Evolutionary conservation across 2,329 filamentous ascomycete genomes (phyloP), one percentile per base, ranked within the genome.

Genomic region (Claviceps monticola): DNA sequence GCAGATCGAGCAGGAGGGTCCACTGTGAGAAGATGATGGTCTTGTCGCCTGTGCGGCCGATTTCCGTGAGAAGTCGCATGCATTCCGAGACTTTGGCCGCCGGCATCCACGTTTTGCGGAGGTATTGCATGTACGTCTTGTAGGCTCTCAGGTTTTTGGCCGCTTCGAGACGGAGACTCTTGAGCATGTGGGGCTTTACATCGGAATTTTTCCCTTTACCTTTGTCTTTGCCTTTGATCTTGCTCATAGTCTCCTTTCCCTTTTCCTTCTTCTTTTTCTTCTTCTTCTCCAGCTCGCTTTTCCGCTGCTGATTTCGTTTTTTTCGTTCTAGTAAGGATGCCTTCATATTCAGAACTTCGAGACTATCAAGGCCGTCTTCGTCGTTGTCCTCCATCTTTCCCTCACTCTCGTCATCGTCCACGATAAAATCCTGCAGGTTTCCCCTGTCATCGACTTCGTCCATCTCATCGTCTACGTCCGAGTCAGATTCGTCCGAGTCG

Each of bases 41-140:
- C 65, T 89, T 88, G 51, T 80, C 83, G 14, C 74, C 67, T 5
- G 74, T 68, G 48, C 84, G 79, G 48, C 73, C 71, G 9, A 83
- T 82, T 0, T 84, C 80, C 39, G 76, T 76, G 4, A 95, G 69
- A 51, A 95, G 85, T 49, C 80, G 78, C 58, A 93, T 73, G 16
- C 95, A 74, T 8, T 85, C 83, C 54, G 88, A 82, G 4, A 91
- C 87, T 68, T 96, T 95, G 59, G 84, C 88, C 61, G 86, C 88
- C 53, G 82, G 82, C 53, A 84, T 68, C 78, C 82, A 95, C 29
- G 79, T 75, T 62, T 83, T 80, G 23, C 75, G 74, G 6, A 93
- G 72, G 49, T 82, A 84, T 37, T 70, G 71, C 59, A 89, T 75
- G 65, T 93, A 95, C 57, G 76, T 79, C 55, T 73, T 75, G 59